Conservation (phyloP, 2,329 filamentous ascomycete genomes). For the Phialophora expanda region DNA sequence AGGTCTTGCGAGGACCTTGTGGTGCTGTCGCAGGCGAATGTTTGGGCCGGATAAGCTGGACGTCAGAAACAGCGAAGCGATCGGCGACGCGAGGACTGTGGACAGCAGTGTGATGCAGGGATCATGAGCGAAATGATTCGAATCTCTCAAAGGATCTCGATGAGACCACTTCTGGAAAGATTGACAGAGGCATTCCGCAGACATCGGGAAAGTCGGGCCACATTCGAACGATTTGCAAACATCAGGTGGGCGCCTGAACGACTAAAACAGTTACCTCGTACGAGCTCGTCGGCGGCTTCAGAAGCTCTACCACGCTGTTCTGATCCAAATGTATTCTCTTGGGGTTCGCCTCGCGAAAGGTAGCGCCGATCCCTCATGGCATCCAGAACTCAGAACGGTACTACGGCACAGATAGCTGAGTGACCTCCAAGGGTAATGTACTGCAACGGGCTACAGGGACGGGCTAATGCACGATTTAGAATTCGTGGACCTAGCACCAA, state of each 20-base stretch:
- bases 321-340: not conserved
- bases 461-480: not conserved
- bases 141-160: not conserved
- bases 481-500: not conserved
- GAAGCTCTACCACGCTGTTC: not conserved
- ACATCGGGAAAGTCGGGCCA: not conserved
- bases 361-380: no score
- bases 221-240: not conserved
- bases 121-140: not conserved
- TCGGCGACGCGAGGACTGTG: no score
- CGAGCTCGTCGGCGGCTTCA: not conserved
- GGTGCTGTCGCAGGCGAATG: no score
- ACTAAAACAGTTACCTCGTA: not conserved
- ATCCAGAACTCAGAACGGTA: no score
- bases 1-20: no score
- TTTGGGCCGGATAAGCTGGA: no score
- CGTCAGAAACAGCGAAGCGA: no score
- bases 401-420: no score
- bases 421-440: not conserved
- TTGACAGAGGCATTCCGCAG: not conserved
- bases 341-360: not conserved
- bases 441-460: not conserved
- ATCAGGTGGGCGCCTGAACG: slow-evolving; percentile 8
- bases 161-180: not conserved
- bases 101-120: not conserved